Percentiles rank a stretch among this genome's conserved stretches.
Conservation (phyloP, 176 grass and related monocot species). For the Oryza glumipatula region DNA sequence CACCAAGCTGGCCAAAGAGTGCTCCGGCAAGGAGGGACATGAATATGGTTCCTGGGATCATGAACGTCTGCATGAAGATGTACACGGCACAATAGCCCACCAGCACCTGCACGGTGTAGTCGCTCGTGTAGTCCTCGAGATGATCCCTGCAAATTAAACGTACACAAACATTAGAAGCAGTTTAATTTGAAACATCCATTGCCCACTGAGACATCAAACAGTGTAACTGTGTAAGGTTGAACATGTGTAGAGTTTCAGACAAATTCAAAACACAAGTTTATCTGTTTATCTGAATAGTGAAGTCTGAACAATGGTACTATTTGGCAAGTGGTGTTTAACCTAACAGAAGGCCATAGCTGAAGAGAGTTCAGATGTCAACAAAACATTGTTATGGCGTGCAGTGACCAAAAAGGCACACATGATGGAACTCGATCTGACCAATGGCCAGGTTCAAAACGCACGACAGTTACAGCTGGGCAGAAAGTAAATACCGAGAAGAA, state of each 20-base stretch:
- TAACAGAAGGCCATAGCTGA: not conserved
- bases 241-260: not conserved
- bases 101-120: conserved; percentile 94
- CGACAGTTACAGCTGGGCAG: conserved; percentile 33
- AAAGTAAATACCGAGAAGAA: conserved; percentile 35
- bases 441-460: conserved; percentile 24
- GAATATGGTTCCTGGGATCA: conserved; percentile 98
- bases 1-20: conserved; percentile 76
- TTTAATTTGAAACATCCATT: not conserved
- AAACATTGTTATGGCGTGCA: not conserved
- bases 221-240: not conserved
- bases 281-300: not conserved
- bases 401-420: conserved; percentile 14
- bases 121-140: conserved; percentile 93
- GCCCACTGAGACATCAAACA: not conserved
- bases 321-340: not conserved
- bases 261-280: not conserved
- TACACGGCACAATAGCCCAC: conserved; percentile 89
- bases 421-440: conserved; percentile 32
- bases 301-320: not conserved
- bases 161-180: not conserved
- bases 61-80: conserved; percentile 99
- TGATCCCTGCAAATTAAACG: conserved; percentile 69
- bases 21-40: conserved; percentile 93
- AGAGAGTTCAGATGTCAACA: conserved; percentile 5